phyloP scores from a whole-genome alignment of 257 asterid species.

The Rehmannia glutinosa region DNA sequence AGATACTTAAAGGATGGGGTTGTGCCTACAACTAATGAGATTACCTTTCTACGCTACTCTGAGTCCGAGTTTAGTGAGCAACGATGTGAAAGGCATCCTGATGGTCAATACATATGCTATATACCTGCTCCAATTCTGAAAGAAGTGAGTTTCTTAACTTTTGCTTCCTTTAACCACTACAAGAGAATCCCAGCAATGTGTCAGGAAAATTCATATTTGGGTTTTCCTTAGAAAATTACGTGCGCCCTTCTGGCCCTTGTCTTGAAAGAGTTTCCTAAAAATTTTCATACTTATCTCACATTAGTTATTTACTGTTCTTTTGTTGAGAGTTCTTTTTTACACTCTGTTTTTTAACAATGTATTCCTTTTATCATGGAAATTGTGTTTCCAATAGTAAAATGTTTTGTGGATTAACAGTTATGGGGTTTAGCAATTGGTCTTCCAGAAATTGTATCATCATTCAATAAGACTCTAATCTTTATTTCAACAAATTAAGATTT shows the following conservation, averaged over 20 bases:
- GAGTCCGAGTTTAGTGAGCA: slow-evolving; percentile 51
- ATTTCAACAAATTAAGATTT: background rate
- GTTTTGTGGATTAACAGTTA: background rate
- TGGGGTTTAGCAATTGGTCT: background rate
- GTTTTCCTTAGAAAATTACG: background rate
- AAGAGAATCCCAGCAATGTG: too few species aligned
- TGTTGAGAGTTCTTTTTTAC: background rate
- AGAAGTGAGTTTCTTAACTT: slow-evolving; percentile 56
- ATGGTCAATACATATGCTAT: slow-evolving; percentile 93
- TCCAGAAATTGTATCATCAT: background rate
- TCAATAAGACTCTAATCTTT: background rate
- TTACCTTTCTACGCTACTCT: slow-evolving; percentile 87
- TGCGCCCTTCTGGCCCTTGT: too few species aligned
- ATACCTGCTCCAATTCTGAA: slow-evolving; percentile 88
- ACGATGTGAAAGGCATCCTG: slow-evolving; percentile 89
- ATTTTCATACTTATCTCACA: background rate
- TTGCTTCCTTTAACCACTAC: too few species aligned
- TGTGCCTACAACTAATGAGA: slow-evolving; percentile 95
- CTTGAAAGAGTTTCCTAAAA: background rate
- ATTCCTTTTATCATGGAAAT: background rate
- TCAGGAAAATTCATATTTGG: background rate
- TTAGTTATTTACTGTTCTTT: background rate
- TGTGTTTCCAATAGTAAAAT: background rate
- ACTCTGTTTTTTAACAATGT: background rate
- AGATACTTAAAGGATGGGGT: slow-evolving; percentile 86